These are phyloP conservation scores for Chlorella sp. DNA, from an alignment of 139 green algal genomes.

Conservation along the genomic window DNA sequence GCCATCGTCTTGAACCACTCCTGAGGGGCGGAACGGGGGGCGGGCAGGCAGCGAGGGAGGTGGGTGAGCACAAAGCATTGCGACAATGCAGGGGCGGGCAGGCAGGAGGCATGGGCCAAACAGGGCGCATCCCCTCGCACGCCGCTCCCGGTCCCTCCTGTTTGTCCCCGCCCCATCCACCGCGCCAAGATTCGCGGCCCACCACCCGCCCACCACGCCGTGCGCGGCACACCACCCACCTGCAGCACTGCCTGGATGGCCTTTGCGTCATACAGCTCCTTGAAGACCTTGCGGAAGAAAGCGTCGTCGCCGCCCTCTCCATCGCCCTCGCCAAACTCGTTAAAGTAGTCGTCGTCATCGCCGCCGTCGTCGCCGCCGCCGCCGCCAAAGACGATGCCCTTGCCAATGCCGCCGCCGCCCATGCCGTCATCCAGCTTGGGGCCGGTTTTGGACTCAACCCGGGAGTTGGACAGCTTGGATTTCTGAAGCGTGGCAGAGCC, in stretches of 20 bases:
- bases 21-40: not conserved
- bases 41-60: not conserved
- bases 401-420: slow-evolving; percentile 85
- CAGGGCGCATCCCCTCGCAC: too few relatives aligned
- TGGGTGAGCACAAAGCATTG: not conserved
- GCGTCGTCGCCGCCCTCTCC: slow-evolving; percentile 76
- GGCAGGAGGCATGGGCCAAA: not conserved
- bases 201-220: not conserved
- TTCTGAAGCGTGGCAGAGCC: slow-evolving; percentile 64
- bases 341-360: slow-evolving; percentile 96
- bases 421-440: slow-evolving; percentile 83
- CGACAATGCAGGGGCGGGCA: not conserved
- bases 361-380: slow-evolving; percentile 83
- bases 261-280: slow-evolving; percentile 91
- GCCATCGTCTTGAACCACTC: slow-evolving; percentile 93
- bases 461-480: slow-evolving; percentile 65
- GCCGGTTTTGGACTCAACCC: slow-evolving; percentile 44
- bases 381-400: slow-evolving; percentile 90
- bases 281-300: slow-evolving; percentile 82
- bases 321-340: slow-evolving; percentile 75
- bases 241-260: slow-evolving; percentile 87
- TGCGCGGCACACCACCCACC: not conserved
- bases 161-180: not conserved
- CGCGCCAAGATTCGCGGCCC: not conserved
- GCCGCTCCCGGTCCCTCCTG: too few relatives aligned